These are phyloP conservation scores for Kodamaea fungicola DNA, from an alignment of 1,139 yeast genomes.

Conservation along the genomic window DNA sequence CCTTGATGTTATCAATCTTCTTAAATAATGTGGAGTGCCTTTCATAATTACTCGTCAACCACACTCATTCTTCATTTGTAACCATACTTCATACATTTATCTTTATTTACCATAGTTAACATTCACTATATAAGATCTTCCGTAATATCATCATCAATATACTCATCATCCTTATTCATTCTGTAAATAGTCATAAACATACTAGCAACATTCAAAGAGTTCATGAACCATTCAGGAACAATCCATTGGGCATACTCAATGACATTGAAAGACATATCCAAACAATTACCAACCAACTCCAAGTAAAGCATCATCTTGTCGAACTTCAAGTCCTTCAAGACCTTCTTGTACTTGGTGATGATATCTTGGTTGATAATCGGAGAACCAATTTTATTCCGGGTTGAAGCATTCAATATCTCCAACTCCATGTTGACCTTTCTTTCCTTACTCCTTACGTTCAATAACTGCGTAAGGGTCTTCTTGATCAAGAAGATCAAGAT, in stretches of 20 bases:
- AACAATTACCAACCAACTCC: slow-evolving; percentile 42
- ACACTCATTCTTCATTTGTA: too few relatives aligned
- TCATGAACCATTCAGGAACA: slow-evolving; percentile 47
- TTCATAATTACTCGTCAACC: too few relatives aligned
- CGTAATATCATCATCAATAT: slow-evolving; percentile 44
- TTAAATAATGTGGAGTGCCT: too few relatives aligned
- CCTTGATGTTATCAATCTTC: too few relatives aligned
- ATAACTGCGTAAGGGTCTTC: slow-evolving; percentile 42
- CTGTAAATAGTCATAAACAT: slow-evolving; percentile 50
- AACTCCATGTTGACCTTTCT: slow-evolving; percentile 37
- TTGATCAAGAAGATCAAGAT: slow-evolving; percentile 41
- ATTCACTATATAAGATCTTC: slow-evolving; percentile 35
- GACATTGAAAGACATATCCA: slow-evolving; percentile 41
- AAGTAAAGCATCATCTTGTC: slow-evolving; percentile 43
- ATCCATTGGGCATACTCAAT: slow-evolving; percentile 37
- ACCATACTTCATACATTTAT: too few relatives aligned
- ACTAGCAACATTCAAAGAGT: slow-evolving; percentile 39
- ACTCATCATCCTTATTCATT: slow-evolving; percentile 52
- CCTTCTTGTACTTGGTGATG: slow-evolving; percentile 36
- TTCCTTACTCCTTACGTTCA: slow-evolving; percentile 40
- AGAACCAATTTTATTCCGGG: slow-evolving; percentile 13
- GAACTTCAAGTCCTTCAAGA: slow-evolving; percentile 41
- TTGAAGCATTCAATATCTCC: slow-evolving; percentile 25
- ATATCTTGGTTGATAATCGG: slow-evolving; percentile 26
- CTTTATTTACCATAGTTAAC: too few relatives aligned